Base-by-base conservation (phyloP, 768 basidiomycete species). In the Kwoniella dendrophila region DNA sequence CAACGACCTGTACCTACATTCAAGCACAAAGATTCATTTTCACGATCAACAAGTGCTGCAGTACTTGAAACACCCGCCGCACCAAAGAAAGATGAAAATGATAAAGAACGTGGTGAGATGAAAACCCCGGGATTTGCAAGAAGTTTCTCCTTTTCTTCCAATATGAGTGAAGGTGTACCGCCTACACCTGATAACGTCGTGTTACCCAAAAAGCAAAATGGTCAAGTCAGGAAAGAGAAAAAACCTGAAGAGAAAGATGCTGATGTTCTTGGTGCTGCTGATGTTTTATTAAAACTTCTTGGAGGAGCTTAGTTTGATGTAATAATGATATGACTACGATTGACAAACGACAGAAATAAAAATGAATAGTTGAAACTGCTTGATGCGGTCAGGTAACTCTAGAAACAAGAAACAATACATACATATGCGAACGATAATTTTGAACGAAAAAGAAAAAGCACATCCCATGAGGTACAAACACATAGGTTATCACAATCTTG, bases 261-360 rank as follows among this genome's bases (percentile, higher is more conserved):
- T 2, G 66, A 67, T 29, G 55, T 67, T 1, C 30, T 63, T 47
- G 49, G 49, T 30, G 66, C 66, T 5, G 66, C 66, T 33, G 60
- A 57, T 20, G 50, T 44, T n/a, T 41, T 67, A 51, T 59, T 67
- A 56, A 36, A 55, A 43, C 41, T 67, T 20, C 40, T 67, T 34
- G 61, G 66, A 6, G 62, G 58, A 11, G 40, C 54, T 1, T 48
- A 43, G 43, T 41, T 29, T n/a, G n/a, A n/a, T n/a, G n/a, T n/a
- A 32, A 3, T 8, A 8, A 36, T 41, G 33, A 4, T 7, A 32
- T 20, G 53, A 22, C 14, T n/a, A 49, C 6, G 30, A 10, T 34
- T 36, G 33, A 47, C 29, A 59, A 30, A 27, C 36, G 16, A 38
- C 11, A 29, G 22, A 49, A 20, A 59, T 8, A 38, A 38, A 22